Evolutionary conservation across 495 filamentous ascomycete genomes (phyloP).

Genomic region (Lentithecium fluviatile): DNA sequence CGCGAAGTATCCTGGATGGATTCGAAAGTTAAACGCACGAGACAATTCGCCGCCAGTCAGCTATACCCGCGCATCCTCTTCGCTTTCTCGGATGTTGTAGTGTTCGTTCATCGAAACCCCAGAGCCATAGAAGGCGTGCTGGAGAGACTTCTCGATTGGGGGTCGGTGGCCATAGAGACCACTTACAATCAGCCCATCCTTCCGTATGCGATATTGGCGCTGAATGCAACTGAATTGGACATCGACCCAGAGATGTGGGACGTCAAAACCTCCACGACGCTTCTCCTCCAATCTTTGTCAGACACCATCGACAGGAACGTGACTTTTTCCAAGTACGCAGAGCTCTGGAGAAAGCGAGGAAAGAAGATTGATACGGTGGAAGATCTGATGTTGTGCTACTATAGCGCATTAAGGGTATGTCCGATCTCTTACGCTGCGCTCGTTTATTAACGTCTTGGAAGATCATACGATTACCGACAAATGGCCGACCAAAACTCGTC

Average conservation of each 20-base stretch:
- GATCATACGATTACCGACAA: constrained; percentile 25
- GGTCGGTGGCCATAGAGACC: constrained; percentile 36
- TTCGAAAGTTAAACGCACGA: constrained; percentile 12
- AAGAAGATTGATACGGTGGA: constrained; percentile 19
- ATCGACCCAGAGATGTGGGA: constrained; percentile 21
- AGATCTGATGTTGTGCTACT: constrained; percentile 28
- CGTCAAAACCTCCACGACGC: constrained; percentile 13
- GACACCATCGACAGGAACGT: constrained; percentile 16
- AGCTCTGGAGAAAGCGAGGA: constrained; percentile 22
- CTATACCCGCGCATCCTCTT: constrained; percentile 44
- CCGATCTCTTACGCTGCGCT: neutral
- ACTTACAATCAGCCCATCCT: constrained; percentile 44
- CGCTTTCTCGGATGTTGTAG: constrained; percentile 43
- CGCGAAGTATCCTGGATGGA: constrained; percentile 19
- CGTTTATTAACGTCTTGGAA: neutral
- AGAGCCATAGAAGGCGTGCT: constrained; percentile 38
- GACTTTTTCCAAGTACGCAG: constrained; percentile 16
- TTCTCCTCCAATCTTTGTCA: constrained; percentile 17
- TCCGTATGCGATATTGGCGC: constrained; percentile 41
- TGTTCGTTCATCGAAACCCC: constrained; percentile 39
- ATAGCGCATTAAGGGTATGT: constrained; percentile 17
- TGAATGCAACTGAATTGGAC: constrained; percentile 39
- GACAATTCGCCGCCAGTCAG: constrained; percentile 35
- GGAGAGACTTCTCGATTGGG: constrained; percentile 37
- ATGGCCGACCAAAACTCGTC: constrained; percentile 19